Evolutionary conservation across 371 early-diverging fungal species (phyloP), one percentile per base, ranked within the genome.

Genomic region (Batrachochytrium dendrobatidis): DNA sequence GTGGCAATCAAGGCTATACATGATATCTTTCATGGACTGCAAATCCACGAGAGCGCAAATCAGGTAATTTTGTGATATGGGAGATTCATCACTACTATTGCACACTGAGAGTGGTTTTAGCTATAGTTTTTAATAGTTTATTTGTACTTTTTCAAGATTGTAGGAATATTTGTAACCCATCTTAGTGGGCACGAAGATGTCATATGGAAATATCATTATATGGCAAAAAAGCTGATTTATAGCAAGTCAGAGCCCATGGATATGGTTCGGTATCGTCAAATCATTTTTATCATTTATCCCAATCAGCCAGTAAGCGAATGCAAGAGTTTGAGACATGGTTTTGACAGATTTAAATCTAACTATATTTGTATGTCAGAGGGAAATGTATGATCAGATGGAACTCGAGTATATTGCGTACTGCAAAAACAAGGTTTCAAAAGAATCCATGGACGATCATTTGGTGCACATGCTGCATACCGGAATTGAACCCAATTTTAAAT

Each of bases 371-470:
- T n/a, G 26, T 3, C 48, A 75, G 73, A 60, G 65, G 61, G 72
- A 69, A 56, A 60, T 68, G 12, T 72, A 75, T 54, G 78, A 78
- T 18, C 73, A 72, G 31, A 78, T 78, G 70, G 73, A 73, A 63
- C 64, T 78, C 10, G 78, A 78, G 59, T 58, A 67, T 28, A 67
- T 65, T 18, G 72, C 75, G 2, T 78, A 66, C 65, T 62, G 67
- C 61, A 74, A 78, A 51, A 78, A 75, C 63, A 65, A 65, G 54
- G 67, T 71, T 28, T 61, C 68, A 12, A 28, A 34, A 5, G 72
- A 73, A 49, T 62, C 58, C 18, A 56, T 75, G 18, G 71, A 71
- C 46, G 73, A 72, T 29, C 74, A 78, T 43, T 25, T 78, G 24
- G 8, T 71, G 53, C 71, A 78, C 55, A 71, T 75, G 74, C 35